A percentile compares a stretch with the other conserved stretches of the same genome.
Evolutionary conservation across 805 yeast genomes (phyloP).

Genomic region (Clavispora vitiphila): DNA sequence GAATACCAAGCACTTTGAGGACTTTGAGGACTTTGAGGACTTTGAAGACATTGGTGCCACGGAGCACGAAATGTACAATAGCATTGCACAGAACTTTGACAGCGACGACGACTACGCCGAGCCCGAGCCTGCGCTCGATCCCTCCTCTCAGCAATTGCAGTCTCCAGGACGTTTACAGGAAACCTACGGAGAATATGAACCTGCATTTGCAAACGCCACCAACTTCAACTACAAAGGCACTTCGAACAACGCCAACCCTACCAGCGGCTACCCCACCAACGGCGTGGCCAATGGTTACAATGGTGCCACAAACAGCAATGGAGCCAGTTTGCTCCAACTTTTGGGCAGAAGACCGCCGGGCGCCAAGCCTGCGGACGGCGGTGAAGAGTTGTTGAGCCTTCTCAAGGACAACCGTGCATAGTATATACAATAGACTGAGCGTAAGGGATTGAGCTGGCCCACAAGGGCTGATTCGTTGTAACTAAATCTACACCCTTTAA

Average conservation of each 20-base stretch:
- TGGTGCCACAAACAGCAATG: constrained; percentile 7
- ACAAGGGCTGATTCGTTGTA: too few species aligned
- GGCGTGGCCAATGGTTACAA: too few species aligned
- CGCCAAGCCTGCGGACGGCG: neutral
- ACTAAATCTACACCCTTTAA: too few species aligned
- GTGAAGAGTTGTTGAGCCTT: constrained; percentile 17
- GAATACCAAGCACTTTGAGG: constrained; percentile 26
- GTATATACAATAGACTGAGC: constrained; percentile 5
- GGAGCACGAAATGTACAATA: constrained; percentile 19
- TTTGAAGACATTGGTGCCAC: constrained; percentile 19
- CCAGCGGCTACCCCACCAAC: too few species aligned
- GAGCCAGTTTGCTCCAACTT: constrained; percentile 17
- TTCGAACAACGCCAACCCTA: constrained; percentile 1
- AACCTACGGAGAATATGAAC: constrained; percentile 8
- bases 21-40: constrained; percentile 26
- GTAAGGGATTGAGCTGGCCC: too few species aligned
- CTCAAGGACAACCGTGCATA: constrained; percentile 13
- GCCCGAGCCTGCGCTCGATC: too few species aligned
- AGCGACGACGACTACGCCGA: constrained; percentile 36
- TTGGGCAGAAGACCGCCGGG: constrained; percentile 5
- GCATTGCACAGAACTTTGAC: constrained; percentile 21
- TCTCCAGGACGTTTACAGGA: constrained; percentile 6
- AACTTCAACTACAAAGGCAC: neutral
- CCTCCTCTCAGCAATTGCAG: too few species aligned
- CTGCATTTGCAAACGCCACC: neutral